phyloP scores from a whole-genome alignment of 2,329 filamentous ascomycete genomes.

The Epichloe gansuensis region DNA sequence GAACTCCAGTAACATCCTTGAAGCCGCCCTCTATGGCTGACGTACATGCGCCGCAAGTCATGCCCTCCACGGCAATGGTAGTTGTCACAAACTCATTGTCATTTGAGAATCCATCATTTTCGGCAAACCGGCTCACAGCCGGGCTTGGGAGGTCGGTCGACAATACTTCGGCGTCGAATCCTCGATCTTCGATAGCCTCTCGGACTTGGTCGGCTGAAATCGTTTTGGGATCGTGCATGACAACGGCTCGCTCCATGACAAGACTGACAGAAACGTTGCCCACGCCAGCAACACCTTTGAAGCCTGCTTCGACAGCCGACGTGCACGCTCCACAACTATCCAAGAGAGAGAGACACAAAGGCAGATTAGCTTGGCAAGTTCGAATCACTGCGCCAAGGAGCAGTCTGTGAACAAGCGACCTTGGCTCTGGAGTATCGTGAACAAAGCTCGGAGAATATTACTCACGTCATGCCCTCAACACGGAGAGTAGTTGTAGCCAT shows the following conservation, averaged over 20 bases:
- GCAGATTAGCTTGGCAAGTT: neutral
- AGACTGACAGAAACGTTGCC: conserved; percentile 83
- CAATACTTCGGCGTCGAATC: conserved; percentile 85
- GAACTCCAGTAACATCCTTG: conserved; percentile 59
- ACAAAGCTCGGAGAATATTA: conserved; percentile 11
- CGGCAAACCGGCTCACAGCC: conserved; percentile 25
- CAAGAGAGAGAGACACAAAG: conserved; percentile 10
- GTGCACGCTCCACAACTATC: conserved; percentile 84
- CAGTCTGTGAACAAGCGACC: conserved; percentile 15
- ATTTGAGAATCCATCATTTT: conserved; percentile 24
- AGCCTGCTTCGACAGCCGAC: conserved; percentile 85
- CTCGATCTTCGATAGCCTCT: conserved; percentile 81
- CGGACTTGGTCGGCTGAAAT: conserved; percentile 64
- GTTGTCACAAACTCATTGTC: conserved; percentile 45
- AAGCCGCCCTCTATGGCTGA: conserved; percentile 74
- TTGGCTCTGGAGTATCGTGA: conserved; percentile 15
- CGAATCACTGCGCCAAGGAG: neutral
- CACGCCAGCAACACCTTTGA: conserved; percentile 69
- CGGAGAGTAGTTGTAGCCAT: conserved; percentile 86
- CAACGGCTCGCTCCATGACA: conserved; percentile 89
- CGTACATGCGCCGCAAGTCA: conserved; percentile 86
- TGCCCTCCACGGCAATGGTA: conserved; percentile 68
- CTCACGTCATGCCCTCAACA: conserved; percentile 75
- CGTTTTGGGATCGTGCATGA: conserved; percentile 70
- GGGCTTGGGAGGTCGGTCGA: conserved; percentile 59